Percentiles rank a stretch among this genome's conserved stretches.
Conservation (phyloP, 176 grass and related monocot species). For the Saccharum spontaneum region DNA sequence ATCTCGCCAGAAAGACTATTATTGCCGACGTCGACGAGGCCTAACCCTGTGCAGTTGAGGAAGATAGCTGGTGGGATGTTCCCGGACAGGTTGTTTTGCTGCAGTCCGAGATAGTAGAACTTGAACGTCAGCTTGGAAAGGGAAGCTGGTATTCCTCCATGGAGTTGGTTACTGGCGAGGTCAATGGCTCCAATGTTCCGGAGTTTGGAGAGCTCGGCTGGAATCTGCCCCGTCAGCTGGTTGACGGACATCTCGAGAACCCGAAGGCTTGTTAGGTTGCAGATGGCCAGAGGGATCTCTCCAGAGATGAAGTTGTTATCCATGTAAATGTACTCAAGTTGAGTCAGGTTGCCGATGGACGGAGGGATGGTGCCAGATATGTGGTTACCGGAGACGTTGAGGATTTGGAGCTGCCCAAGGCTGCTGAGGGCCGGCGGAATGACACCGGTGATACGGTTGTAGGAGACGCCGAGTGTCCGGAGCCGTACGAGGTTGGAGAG, state of each 20-base stretch:
- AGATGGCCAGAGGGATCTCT: conserved; percentile 13
- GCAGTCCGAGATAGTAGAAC: conserved; percentile 36
- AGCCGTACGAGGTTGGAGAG: no score
- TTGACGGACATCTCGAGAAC: conserved; percentile 42
- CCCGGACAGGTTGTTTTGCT: conserved; percentile 45
- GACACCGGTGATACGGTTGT: no score
- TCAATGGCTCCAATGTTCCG: background rate
- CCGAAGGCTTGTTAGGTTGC: conserved; percentile 41
- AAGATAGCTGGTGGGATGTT: conserved; percentile 55
- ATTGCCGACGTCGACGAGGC: conserved; percentile 31
- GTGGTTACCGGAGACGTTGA: no score
- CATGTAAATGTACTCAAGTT: conserved; percentile 15
- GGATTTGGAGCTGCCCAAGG: no score
- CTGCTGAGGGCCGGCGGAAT: no score
- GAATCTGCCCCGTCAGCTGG: conserved; percentile 48
- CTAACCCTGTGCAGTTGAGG: conserved; percentile 41
- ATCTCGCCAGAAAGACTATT: conserved; percentile 58
- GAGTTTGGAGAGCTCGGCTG: conserved; percentile 58
- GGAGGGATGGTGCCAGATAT: no score
- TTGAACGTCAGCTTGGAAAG: conserved; percentile 30
- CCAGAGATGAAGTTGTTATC: conserved; percentile 28
- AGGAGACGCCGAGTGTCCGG: no score
- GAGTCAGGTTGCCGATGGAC: no score
- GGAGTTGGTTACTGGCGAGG: conserved; percentile 46
- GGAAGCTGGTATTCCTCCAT: conserved; percentile 45